These are phyloP conservation scores for Venturia nashicola DNA, from an alignment of 2,329 filamentous ascomycete genomes.

Conservation along the genomic window DNA sequence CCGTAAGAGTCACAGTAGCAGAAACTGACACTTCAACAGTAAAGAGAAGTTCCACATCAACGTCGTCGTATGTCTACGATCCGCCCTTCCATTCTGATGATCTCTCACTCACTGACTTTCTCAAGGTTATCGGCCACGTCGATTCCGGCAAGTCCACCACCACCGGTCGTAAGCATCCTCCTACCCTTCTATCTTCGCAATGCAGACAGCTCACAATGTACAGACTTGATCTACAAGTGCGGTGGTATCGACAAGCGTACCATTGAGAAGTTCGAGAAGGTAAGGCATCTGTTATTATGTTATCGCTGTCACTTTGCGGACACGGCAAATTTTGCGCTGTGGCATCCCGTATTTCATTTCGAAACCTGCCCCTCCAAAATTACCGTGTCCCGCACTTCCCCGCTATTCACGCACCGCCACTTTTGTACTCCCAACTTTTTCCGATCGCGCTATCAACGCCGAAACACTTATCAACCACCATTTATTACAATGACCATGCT, in stretches of 20 bases:
- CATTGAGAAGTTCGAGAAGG: slow-evolving; percentile 99
- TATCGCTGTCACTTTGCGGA: slow-evolving; percentile 11
- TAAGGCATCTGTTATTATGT: slow-evolving; percentile 34
- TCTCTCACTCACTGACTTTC: background rate
- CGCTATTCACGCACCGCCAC: slow-evolving; percentile 5
- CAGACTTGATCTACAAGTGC: slow-evolving; percentile 98
- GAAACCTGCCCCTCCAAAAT: background rate
- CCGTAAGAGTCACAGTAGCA: background rate
- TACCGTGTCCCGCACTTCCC: background rate
- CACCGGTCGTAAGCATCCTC: slow-evolving; percentile 54
- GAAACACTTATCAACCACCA: background rate
- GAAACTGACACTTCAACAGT: slow-evolving; percentile 37
- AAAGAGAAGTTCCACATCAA: slow-evolving; percentile 90
- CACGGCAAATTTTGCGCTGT: slow-evolving; percentile 17
- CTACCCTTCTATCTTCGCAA: slow-evolving; percentile 13
- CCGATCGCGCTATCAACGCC: background rate
- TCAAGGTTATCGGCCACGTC: slow-evolving; percentile 86
- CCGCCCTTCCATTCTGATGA: background rate
- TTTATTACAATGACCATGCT: background rate
- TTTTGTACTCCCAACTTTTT: background rate
- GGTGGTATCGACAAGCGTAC: slow-evolving; percentile 99
- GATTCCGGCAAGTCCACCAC: slow-evolving; percentile 99
- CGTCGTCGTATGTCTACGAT: slow-evolving; percentile 51
- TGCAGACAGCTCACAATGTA: slow-evolving; percentile 36
- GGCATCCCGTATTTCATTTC: background rate